Conservation (phyloP, 306 rosid genomes). For the Luffa aegyptiaca region DNA sequence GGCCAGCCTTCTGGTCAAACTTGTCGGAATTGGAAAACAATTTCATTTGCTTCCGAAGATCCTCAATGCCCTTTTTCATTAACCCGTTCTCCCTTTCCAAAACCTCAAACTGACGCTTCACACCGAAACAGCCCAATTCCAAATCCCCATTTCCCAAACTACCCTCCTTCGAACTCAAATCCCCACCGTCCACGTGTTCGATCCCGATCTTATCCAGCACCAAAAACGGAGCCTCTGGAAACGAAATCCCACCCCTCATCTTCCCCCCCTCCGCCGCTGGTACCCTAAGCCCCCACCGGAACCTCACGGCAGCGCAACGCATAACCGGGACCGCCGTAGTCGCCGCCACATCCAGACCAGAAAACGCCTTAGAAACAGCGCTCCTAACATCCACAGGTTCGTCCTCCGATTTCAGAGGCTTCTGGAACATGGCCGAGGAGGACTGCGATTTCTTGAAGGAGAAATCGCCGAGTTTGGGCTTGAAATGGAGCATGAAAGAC, state of each 20-base stretch:
- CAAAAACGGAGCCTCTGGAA: conserved; percentile 57
- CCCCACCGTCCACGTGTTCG: conserved; percentile 55
- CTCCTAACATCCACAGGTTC: conserved; percentile 21
- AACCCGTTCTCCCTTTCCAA: conserved; percentile 55
- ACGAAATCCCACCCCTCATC: conserved; percentile 24
- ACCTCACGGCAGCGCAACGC: conserved; percentile 41
- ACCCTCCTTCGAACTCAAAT: conserved; percentile 21
- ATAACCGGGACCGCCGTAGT: conserved; percentile 51
- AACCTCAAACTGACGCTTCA: conserved; percentile 62
- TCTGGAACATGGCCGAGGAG: conserved; percentile 21
- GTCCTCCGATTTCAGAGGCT: conserved; percentile 18
- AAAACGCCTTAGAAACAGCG: conserved; percentile 21
- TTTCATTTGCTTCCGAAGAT: conserved; percentile 51
- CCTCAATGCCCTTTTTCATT: conserved; percentile 63
- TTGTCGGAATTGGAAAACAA: conserved; percentile 13
- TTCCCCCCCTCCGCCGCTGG: conserved; percentile 39
- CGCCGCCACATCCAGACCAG: conserved; percentile 65
- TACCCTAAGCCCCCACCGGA: conserved; percentile 80
- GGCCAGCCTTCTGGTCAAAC: conserved; percentile 22
- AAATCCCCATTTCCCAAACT: conserved; percentile 28
- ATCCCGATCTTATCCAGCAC: conserved; percentile 86
- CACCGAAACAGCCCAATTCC: conserved; percentile 26
- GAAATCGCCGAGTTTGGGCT: conserved; percentile 78
- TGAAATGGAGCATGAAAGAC: conserved; percentile 75
- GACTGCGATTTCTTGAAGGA: conserved; percentile 73